Base-by-base conservation (phyloP, 2,329 filamentous ascomycete genomes). In the Trematosphaeria pertusa region DNA sequence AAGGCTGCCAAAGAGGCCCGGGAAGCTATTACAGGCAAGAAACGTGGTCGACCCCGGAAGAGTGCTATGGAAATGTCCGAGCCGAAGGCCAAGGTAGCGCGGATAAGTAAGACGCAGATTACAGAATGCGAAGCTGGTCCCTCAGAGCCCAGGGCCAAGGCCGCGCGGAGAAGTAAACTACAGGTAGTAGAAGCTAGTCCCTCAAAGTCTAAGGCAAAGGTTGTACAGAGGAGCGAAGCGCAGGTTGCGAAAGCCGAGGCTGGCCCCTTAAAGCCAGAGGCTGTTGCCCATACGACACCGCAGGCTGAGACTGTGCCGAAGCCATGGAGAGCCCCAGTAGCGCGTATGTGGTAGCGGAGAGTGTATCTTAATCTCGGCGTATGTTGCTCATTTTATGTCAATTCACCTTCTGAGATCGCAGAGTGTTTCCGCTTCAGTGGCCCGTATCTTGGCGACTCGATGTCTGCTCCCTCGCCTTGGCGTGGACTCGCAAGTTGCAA, bases 401-500 rank as follows among this genome's bases (percentile, higher is more conserved):
- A n/a, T n/a, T n/a, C n/a, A n/a, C n/a, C n/a, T n/a, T n/a, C n/a
- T n/a, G n/a, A n/a, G n/a, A n/a, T n/a, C n/a, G n/a, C n/a, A n/a
- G n/a, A 28, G 24, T 28, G 24, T 28, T 28, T 28, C 24, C 24
- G 24, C 24, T 28, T 28, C 7, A 28, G 24, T 28, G 24, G 24
- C 24, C 24, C 24, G 24, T 28, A 28, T 28, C 24, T 28, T 28
- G 24, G 24, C 24, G 24, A 12, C 24, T 28, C 24, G 12, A 28
- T 12, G 24, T 28, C 24, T 8, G 24, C 12, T 12, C 12, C 24
- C 24, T 28, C 24, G 24, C 12, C 24, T 28, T 28, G 24, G 24
- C 12, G 24, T 28, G 24, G 40, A 36, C 45, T 43, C 40, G 40
- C 39, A 48, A 33, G 26, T 48, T 50, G 46, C 37, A 54, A 50